A percentile compares a stretch with the other conserved stretches of the same genome.
phyloP scores from a whole-genome alignment of 305 asterid genomes.

The Fraxinus nigra region DNA sequence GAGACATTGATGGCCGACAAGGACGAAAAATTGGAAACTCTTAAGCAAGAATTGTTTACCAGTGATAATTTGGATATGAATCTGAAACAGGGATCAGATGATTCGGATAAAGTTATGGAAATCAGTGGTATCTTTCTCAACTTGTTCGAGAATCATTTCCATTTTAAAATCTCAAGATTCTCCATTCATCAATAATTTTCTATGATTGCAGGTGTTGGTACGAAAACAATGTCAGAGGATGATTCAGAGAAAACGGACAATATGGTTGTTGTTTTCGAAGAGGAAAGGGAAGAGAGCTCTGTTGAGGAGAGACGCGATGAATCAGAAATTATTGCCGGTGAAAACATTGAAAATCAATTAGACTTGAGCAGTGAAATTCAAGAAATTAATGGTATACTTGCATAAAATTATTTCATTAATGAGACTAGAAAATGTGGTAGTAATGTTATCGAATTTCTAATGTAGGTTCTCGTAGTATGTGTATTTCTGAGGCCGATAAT shows the following conservation, averaged over 20 bases:
- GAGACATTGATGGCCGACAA: constrained; percentile 13
- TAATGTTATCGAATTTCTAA: not conserved
- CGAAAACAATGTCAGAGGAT: constrained; percentile 24
- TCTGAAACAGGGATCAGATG: constrained; percentile 1
- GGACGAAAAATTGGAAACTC: constrained; percentile 19
- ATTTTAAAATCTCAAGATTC: not conserved
- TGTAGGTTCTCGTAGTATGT: constrained; percentile 13
- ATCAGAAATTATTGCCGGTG: constrained; percentile 23
- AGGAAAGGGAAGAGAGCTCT: not conserved
- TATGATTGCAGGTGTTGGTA: constrained; percentile 30
- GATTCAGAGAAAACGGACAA: not conserved
- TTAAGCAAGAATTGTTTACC: constrained; percentile 31
- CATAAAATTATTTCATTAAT: not conserved
- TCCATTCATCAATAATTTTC: not conserved
- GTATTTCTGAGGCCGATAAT: constrained; percentile 20
- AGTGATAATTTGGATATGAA: constrained; percentile 23
- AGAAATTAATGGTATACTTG: constrained; percentile 10
- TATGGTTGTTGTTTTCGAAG: not conserved
- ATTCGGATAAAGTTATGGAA: constrained; percentile 29
- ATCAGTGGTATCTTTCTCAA: constrained; percentile 29
- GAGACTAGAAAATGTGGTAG: not conserved
- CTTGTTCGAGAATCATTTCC: not conserved
- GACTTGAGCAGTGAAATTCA: constrained; percentile 12
- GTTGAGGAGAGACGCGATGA: constrained; percentile 1
- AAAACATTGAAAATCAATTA: constrained; percentile 1